These are phyloP conservation scores for Prunus davidiana DNA, from an alignment of 306 rosid species.

Conservation along the genomic window DNA sequence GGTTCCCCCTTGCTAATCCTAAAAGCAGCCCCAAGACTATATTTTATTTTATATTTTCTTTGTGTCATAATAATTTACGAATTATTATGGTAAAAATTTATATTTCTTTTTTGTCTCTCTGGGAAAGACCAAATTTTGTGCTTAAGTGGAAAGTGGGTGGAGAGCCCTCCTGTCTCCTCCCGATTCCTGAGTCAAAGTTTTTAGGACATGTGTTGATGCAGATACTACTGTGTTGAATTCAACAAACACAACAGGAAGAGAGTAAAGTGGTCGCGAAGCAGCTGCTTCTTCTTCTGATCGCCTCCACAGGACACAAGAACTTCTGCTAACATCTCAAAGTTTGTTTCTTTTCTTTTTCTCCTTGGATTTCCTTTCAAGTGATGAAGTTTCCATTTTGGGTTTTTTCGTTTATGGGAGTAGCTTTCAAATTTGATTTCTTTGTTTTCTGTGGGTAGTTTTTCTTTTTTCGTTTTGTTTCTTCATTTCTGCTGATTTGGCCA, in stretches of 20 bases:
- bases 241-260: constrained; percentile 10
- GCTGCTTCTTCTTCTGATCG: constrained; percentile 34
- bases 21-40: not conserved
- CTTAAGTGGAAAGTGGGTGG: constrained; percentile 15
- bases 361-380: constrained; percentile 21
- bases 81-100: not conserved
- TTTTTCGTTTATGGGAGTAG: constrained; percentile 4
- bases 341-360: not conserved
- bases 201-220: constrained; percentile 32
- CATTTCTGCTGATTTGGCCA: not conserved
- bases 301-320: not conserved
- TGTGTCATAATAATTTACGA: not conserved
- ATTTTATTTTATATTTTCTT: not conserved
- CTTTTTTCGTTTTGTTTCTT: constrained; percentile 3
- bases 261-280: constrained; percentile 30
- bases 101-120: not conserved
- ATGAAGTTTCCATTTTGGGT: constrained; percentile 16
- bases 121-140: not conserved
- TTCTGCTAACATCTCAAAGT: constrained; percentile 37
- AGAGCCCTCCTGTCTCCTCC: constrained; percentile 6
- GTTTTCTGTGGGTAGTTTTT: constrained; percentile 6
- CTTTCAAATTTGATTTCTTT: constrained; percentile 5
- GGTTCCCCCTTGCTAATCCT: not conserved
- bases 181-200: constrained; percentile 26
- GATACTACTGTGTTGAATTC: constrained; percentile 37